These are phyloP conservation scores for Penicillium desertorum DNA, from an alignment of 495 filamentous ascomycete genomes.

Conservation along the genomic window DNA sequence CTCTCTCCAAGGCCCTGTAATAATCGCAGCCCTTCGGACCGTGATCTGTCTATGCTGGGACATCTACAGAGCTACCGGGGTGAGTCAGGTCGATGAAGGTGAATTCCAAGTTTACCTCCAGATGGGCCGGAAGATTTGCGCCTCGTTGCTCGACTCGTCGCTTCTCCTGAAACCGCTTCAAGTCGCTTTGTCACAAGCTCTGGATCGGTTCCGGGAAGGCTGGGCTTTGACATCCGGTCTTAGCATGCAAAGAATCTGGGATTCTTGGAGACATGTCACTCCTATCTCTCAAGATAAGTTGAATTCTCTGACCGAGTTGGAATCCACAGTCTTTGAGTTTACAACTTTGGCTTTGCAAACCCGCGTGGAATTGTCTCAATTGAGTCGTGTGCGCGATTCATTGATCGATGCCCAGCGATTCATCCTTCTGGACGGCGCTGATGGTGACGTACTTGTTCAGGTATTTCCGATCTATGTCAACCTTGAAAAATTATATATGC, in stretches of 20 bases:
- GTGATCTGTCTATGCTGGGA: slow-evolving; percentile 59
- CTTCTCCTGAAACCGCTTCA: slow-evolving; percentile 34
- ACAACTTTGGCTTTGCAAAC: slow-evolving; percentile 55
- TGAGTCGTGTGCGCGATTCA: slow-evolving; percentile 43
- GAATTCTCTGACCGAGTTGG: slow-evolving; percentile 55
- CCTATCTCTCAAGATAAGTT: slow-evolving; percentile 53
- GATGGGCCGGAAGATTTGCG: slow-evolving; percentile 41
- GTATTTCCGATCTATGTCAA: slow-evolving; percentile 11
- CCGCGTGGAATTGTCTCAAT: slow-evolving; percentile 41
- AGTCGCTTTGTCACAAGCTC: slow-evolving; percentile 36
- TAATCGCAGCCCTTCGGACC: slow-evolving; percentile 39
- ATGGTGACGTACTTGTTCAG: slow-evolving; percentile 39
- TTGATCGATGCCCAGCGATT: slow-evolving; percentile 44
- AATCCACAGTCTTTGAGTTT: slow-evolving; percentile 71
- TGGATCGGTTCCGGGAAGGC: slow-evolving; percentile 48
- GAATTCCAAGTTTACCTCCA: slow-evolving; percentile 56
- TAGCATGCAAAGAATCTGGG: slow-evolving; percentile 85
- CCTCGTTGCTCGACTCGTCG: slow-evolving; percentile 30
- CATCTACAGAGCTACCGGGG: slow-evolving; percentile 49
- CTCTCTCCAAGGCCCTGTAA: slow-evolving; percentile 28
- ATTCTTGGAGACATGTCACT: slow-evolving; percentile 63
- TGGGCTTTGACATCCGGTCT: slow-evolving; percentile 70
- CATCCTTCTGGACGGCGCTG: slow-evolving; percentile 41
- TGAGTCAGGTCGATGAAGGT: slow-evolving; percentile 51
- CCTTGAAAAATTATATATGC: slow-evolving; percentile 5